phyloP scores from a whole-genome alignment of 1,139 yeast species.

The Pneumocystis jirovecii region DNA sequence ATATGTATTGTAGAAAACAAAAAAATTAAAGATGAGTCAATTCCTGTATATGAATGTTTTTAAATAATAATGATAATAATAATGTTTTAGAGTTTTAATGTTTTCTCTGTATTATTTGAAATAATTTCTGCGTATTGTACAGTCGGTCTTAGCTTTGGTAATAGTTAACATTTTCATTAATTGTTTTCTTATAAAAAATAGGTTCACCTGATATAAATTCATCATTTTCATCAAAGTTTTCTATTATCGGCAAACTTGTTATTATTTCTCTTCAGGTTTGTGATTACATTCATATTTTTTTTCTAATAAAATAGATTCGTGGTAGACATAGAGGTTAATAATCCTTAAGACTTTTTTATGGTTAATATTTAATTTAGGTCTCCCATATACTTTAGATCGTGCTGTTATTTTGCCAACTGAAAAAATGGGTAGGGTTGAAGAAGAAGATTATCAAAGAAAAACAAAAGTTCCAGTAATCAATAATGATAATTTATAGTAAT shows the following conservation, averaged over 20 bases:
- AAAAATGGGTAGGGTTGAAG: conserved; percentile 50
- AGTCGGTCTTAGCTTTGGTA: conserved; percentile 13
- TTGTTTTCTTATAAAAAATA: conserved; percentile 34
- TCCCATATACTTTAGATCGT: conserved; percentile 85
- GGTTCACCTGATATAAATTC: conserved; percentile 59
- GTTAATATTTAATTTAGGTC: conserved; percentile 24
- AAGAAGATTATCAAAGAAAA: conserved; percentile 10
- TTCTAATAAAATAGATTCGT: conserved; percentile 39
- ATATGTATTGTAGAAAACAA: conserved; percentile 67
- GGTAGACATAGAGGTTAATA: conserved; percentile 70
- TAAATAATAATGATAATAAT: conserved; percentile 21
- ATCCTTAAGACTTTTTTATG: not conserved
- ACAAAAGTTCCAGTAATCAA: not conserved
- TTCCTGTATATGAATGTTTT: conserved; percentile 4
- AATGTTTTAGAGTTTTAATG: conserved; percentile 30
- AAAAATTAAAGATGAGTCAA: conserved; percentile 4
- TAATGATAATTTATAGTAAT: not conserved
- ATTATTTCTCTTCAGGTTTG: conserved; percentile 51
- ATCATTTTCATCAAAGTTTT: conserved; percentile 61
- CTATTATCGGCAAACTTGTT: conserved; percentile 61
- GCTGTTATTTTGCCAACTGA: conserved; percentile 81
- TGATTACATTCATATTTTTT: not conserved
- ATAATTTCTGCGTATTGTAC: conserved; percentile 65
- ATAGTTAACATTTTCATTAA: not conserved
- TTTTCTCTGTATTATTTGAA: conserved; percentile 69